phyloP scores from a whole-genome alignment of 805 yeast genomes.

The Saturnispora sekii region DNA sequence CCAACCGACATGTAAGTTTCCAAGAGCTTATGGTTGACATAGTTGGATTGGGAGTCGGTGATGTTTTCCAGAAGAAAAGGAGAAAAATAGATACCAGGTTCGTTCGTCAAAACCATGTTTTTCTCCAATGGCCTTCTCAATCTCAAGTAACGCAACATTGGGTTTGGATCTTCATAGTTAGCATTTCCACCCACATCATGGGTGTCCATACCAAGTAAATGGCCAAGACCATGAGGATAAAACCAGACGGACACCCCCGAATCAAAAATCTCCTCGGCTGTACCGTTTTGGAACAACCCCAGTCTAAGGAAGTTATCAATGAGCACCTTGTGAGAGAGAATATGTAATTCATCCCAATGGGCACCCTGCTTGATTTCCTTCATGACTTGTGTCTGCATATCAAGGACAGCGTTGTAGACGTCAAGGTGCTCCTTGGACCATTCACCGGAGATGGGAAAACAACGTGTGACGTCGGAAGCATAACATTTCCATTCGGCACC shows the following conservation, averaged over 20 bases:
- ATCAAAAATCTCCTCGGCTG: slow-evolving; percentile 53
- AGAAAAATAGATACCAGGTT: slow-evolving; percentile 90
- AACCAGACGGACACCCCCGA: slow-evolving; percentile 69
- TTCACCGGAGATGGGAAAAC: slow-evolving; percentile 85
- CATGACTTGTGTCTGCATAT: slow-evolving; percentile 76
- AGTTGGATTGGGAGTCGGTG: slow-evolving; percentile 37
- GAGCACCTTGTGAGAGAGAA: slow-evolving; percentile 68
- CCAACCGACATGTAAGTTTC: slow-evolving; percentile 81
- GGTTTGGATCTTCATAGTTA: slow-evolving; percentile 76
- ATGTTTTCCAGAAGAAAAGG: slow-evolving; percentile 56
- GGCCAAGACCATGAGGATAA: slow-evolving; percentile 96
- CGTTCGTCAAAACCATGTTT: slow-evolving; percentile 87
- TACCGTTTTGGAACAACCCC: slow-evolving; percentile 60
- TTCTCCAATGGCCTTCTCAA: slow-evolving; percentile 60
- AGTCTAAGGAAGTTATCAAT: slow-evolving; percentile 60
- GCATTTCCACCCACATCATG: slow-evolving; percentile 93
- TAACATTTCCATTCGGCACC: slow-evolving; percentile 96
- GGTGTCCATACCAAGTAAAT: slow-evolving; percentile 86
- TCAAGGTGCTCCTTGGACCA: slow-evolving; percentile 84
- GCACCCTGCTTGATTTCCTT: slow-evolving; percentile 71
- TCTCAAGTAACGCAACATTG: slow-evolving; percentile 67
- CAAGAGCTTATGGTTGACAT: slow-evolving; percentile 54
- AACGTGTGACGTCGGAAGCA: slow-evolving; percentile 89
- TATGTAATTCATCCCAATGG: slow-evolving; percentile 76
- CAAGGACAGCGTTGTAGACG: slow-evolving; percentile 67